A percentile compares a stretch with the other conserved stretches of the same genome.
These are phyloP conservation scores for Misopates orontium DNA, from an alignment of 257 asterid species.

Conservation along the genomic window DNA sequence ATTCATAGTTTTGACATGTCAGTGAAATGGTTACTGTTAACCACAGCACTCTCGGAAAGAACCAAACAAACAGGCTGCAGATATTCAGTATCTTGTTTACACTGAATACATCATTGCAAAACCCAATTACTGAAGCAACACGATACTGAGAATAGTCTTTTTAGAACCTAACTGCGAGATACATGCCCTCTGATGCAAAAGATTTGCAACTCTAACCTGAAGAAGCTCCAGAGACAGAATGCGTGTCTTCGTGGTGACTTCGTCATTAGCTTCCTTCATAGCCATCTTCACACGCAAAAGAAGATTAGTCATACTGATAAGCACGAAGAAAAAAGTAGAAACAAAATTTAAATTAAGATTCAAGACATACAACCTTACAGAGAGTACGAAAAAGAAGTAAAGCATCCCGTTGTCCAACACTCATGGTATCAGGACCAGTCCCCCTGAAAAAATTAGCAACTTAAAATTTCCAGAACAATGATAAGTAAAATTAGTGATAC, in stretches of 20 bases:
- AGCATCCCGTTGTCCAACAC: slow-evolving; percentile 85
- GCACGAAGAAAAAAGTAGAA: slow-evolving; percentile 15
- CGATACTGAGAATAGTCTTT: slow-evolving; percentile 20
- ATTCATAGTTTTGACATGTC: slow-evolving; percentile 1
- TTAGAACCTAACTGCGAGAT: slow-evolving; percentile 23
- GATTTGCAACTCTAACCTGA: slow-evolving; percentile 60
- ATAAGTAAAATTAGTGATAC: slow-evolving; percentile 22
- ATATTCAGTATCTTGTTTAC: slow-evolving; percentile 15
- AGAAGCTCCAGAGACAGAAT: slow-evolving; percentile 95
- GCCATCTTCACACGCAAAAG: slow-evolving; percentile 76
- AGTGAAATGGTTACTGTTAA: slow-evolving; percentile 6
- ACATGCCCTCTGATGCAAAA: slow-evolving; percentile 21
- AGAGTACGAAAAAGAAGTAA: slow-evolving; percentile 94
- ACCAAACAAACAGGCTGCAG: slow-evolving; percentile 17
- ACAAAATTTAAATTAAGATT: slow-evolving; percentile 14
- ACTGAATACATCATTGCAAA: slow-evolving; percentile 6
- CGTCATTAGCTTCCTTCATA: slow-evolving; percentile 95
- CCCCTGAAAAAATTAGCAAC: slow-evolving; percentile 53
- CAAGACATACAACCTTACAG: slow-evolving; percentile 77
- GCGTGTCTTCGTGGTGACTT: slow-evolving; percentile 84
- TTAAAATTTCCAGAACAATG: slow-evolving; percentile 34
- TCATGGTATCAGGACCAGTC: slow-evolving; percentile 66
- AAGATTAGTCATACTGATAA: slow-evolving; percentile 29
- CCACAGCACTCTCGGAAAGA: slow-evolving; percentile 1
- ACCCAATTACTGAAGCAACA: slow-evolving; percentile 9